Base-by-base conservation (phyloP, 257 asterid species). In the Plectranthus barbatus region DNA sequence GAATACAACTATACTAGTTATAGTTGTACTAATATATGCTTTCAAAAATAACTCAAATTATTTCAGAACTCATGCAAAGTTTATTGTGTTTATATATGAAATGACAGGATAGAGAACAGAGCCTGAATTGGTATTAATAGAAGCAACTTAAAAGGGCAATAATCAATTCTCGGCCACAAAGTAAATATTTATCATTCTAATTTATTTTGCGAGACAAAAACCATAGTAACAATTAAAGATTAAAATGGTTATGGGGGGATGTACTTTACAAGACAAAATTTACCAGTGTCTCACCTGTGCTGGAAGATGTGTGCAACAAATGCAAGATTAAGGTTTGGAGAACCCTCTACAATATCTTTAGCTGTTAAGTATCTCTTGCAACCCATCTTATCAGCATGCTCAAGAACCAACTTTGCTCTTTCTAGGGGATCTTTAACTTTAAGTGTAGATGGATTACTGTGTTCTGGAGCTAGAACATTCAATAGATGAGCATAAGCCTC, bases 341-440 rank as follows among this genome's bases (percentile, higher is more conserved):
- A 89, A 64, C 99, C 99, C 47, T 93, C 97, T 56, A 93, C 88
- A 53, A 93, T 93, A 77, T 93, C 99, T 80, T 85, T 89, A 23
- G 99, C 88, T 61, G 99, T 93, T 72, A 92, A 68, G 80, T 92
- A 89, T 86, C 96, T 81, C 71, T 85, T 92, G 81, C 95, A 89
- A 50, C 99, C 97, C 99, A 92, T 92, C 73, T 78, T 86, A 84
- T 90, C 97, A n/a, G 97, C 97, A 73, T 92, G 99, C 59, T 85
- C 95, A 73, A 93, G 93, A 46, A 93, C 96, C 66, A 90, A 75
- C 69, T 87, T 93, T 58, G 99, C 99, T 80, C 95, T 84, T 76
- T 82, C 84, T n/a, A 90, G 60, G 62, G 62, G 66, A 71, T 83
- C 87, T 72, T 82, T 87, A 37, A 72, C 84, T 34, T 83, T 84